Percentiles rank a stretch among this genome's conserved stretches.
phyloP scores from a whole-genome alignment of 140 eudicot genomes.

The Ambrosia hybrid region DNA sequence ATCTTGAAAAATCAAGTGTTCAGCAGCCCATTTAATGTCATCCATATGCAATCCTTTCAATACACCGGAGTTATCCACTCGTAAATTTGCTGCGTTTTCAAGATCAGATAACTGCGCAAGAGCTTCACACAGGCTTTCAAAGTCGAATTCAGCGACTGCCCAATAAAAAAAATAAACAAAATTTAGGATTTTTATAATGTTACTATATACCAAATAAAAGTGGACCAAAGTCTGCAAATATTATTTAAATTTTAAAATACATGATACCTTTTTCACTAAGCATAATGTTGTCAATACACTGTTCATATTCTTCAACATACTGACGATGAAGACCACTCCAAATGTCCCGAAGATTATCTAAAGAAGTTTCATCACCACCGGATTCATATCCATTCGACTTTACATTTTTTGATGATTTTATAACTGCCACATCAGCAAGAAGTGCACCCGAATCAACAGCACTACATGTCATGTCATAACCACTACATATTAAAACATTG shows the following conservation, averaged over 20 bases:
- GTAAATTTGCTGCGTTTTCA: slow-evolving; percentile 47
- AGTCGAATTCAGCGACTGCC: slow-evolving; percentile 38
- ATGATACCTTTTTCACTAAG: slow-evolving; percentile 32
- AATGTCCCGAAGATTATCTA: slow-evolving; percentile 40
- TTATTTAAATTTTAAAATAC: neutral
- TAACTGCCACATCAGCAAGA: slow-evolving; percentile 59
- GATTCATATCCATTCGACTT: slow-evolving; percentile 34
- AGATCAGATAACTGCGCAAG: slow-evolving; percentile 47
- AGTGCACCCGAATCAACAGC: slow-evolving; percentile 61
- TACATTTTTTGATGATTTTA: slow-evolving; percentile 36
- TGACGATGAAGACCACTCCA: slow-evolving; percentile 50
- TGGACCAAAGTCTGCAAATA: no score
- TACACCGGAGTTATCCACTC: slow-evolving; percentile 44
- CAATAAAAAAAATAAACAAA: neutral
- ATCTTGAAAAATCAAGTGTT: slow-evolving; percentile 53
- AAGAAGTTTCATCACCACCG: slow-evolving; percentile 11
- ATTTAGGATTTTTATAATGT: neutral
- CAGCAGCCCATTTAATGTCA: slow-evolving; percentile 61
- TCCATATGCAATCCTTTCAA: slow-evolving; percentile 54
- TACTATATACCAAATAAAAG: neutral
- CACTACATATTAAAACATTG: slow-evolving; percentile 44
- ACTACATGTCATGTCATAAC: slow-evolving; percentile 60
- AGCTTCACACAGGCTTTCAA: slow-evolving; percentile 46
- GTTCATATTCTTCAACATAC: slow-evolving; percentile 53
- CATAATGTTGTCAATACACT: slow-evolving; percentile 50